Percentiles rank a stretch among this genome's conserved stretches.
Conservation (phyloP, 2,329 filamentous ascomycete genomes). For the Neospermospora avenae region DNA sequence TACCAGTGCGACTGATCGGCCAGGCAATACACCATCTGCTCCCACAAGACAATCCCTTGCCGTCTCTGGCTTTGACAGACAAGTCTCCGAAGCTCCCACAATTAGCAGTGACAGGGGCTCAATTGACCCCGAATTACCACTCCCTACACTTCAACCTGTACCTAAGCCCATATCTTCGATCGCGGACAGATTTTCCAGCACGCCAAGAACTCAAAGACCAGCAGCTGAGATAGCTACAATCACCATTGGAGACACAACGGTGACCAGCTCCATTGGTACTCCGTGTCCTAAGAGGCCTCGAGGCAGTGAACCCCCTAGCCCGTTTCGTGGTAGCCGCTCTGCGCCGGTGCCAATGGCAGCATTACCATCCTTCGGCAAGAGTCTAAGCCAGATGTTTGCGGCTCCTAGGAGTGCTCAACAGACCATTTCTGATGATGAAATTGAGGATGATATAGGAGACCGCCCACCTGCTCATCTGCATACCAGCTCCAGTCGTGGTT, state of each 20-base stretch:
- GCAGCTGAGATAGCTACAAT: slow-evolving; percentile 34
- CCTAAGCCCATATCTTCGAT: slow-evolving; percentile 25
- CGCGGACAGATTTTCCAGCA: slow-evolving; percentile 25
- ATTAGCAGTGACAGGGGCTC: not conserved
- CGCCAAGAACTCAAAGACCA: slow-evolving; percentile 21
- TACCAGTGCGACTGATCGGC: slow-evolving; percentile 20
- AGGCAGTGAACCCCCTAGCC: slow-evolving; percentile 10
- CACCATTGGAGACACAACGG: slow-evolving; percentile 34
- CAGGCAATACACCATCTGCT: slow-evolving; percentile 9
- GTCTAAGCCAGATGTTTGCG: slow-evolving; percentile 32
- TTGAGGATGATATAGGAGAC: slow-evolving; percentile 14
- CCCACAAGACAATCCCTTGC: not conserved
- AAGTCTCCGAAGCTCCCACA: not conserved
- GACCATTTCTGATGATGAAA: slow-evolving; percentile 9
- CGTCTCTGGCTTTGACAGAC: not conserved
- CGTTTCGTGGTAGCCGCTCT: slow-evolving; percentile 1
- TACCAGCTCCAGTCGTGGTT: not conserved
- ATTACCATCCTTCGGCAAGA: slow-evolving; percentile 31
- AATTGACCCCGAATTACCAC: slow-evolving; percentile 17
- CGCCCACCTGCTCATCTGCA: slow-evolving; percentile 4
- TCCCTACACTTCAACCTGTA: slow-evolving; percentile 29
- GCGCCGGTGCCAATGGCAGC: not conserved
- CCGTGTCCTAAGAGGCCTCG: slow-evolving; percentile 27
- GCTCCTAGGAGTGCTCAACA: slow-evolving; percentile 26
- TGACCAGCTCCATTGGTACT: slow-evolving; percentile 33